Conservation (phyloP, 2,329 filamentous ascomycete species). For the Claviceps lovelessii region DNA sequence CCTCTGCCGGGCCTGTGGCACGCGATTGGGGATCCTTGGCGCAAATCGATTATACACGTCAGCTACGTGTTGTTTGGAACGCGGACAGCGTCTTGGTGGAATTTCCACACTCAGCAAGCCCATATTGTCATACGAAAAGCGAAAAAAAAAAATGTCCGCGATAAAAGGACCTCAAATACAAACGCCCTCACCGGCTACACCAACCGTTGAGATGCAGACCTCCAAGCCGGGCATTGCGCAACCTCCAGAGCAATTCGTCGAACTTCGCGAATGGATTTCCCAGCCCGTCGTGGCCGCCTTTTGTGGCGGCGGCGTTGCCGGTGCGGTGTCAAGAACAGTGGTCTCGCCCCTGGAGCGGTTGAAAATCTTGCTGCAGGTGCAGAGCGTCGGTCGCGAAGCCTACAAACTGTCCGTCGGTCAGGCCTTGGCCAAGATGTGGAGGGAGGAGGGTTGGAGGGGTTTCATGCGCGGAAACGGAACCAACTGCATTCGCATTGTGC, state of each 20-base stretch:
- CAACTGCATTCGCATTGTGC: constrained; percentile 95
- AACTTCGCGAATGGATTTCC: constrained; percentile 42
- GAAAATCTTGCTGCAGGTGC: constrained; percentile 95
- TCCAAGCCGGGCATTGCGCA: constrained; percentile 14
- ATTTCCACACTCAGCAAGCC: not conserved
- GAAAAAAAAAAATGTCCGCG: constrained; percentile 18
- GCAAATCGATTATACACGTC: not conserved
- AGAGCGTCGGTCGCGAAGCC: constrained; percentile 77
- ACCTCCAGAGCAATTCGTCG: constrained; percentile 12
- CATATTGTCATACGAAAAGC: constrained; percentile 2
- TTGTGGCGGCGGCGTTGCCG: constrained; percentile 82
- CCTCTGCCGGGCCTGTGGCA: not conserved
- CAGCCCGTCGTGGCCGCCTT: constrained; percentile 86
- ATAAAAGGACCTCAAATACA: constrained; percentile 12
- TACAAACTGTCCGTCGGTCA: constrained; percentile 87
- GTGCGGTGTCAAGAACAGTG: constrained; percentile 92
- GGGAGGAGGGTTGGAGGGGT: constrained; percentile 88
- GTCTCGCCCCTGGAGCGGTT: constrained; percentile 90
- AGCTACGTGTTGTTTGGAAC: not conserved
- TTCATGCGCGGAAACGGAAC: constrained; percentile 98
- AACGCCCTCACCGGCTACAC: constrained; percentile 3
- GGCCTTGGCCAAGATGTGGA: constrained; percentile 88
- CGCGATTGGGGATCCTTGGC: constrained; percentile 7
- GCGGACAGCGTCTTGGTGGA: not conserved
- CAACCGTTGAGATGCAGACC: constrained; percentile 10